Percentiles rank a stretch among this genome's conserved stretches.
Evolutionary conservation across 1,284 basidiomycete species (phyloP).

Genomic region (Agroathelia rolfsii): DNA sequence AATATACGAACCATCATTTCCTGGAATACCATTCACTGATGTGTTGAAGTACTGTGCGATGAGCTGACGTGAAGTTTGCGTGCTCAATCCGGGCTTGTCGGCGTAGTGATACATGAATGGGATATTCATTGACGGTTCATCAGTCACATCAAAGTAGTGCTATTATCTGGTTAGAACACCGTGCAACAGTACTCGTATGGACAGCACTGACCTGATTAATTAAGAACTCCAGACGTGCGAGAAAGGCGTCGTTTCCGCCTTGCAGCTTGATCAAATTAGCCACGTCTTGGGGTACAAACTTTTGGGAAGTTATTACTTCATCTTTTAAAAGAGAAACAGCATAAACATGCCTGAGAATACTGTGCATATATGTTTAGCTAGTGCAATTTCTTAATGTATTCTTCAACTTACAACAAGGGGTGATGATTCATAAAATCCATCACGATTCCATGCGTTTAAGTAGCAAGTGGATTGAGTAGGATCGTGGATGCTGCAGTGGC

Average conservation of each 20-base stretch:
- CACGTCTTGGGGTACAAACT: constrained; percentile 55
- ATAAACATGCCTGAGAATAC: constrained; percentile 35
- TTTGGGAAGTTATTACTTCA: constrained; percentile 17
- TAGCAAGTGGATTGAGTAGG: constrained; percentile 48
- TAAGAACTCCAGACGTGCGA: constrained; percentile 44
- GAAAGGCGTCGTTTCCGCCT: constrained; percentile 45
- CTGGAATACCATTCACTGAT: constrained; percentile 42
- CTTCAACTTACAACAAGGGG: constrained; percentile 42
- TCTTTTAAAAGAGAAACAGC: neutral
- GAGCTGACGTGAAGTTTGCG: constrained; percentile 42
- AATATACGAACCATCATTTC: constrained; percentile 41
- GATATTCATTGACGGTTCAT: constrained; percentile 55
- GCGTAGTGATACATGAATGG: constrained; percentile 62
- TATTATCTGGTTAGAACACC: constrained; percentile 15
- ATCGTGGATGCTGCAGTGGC: constrained; percentile 57
- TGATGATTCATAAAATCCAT: constrained; percentile 59
- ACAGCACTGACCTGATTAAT: constrained; percentile 32
- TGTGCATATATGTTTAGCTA: constrained; percentile 12
- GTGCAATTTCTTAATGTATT: neutral
- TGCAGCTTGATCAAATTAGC: constrained; percentile 48
- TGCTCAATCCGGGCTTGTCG: constrained; percentile 44
- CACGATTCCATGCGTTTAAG: constrained; percentile 43
- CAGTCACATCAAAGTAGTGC: constrained; percentile 43
- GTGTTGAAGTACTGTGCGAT: constrained; percentile 48
- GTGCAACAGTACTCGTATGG: neutral